A percentile compares a stretch with the other conserved stretches of the same genome.
Conservation (phyloP, 1,284 basidiomycete genomes). For the Cryptococcus hybrid region DNA sequence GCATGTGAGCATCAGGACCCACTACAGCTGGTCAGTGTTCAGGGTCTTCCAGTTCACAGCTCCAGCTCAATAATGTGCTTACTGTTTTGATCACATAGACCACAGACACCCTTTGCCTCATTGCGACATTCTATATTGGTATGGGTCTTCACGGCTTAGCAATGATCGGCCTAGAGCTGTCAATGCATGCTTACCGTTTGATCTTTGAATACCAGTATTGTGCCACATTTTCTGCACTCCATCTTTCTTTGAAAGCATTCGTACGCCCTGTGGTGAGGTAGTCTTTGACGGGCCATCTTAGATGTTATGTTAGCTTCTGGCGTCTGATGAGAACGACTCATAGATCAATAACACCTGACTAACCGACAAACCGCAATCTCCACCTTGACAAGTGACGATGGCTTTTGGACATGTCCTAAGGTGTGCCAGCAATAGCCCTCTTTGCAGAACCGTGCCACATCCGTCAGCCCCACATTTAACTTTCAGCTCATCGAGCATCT, state of each 20-base stretch:
- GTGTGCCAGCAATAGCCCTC: constrained; percentile 66
- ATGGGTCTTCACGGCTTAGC: neutral
- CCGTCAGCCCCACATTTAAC: constrained; percentile 62
- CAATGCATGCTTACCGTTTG: constrained; percentile 14
- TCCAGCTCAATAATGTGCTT: neutral
- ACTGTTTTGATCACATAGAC: constrained; percentile 17
- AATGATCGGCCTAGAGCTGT: too few species aligned
- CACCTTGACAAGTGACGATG: constrained; percentile 57
- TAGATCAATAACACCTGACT: constrained; percentile 18
- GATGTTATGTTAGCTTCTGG: too few species aligned
- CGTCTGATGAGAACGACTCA: too few species aligned
- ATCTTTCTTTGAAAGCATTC: constrained; percentile 43
- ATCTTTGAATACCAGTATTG: constrained; percentile 29
- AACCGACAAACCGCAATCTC: constrained; percentile 50
- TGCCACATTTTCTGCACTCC: constrained; percentile 33
- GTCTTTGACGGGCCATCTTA: constrained; percentile 35
- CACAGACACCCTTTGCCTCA: constrained; percentile 11
- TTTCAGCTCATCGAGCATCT: constrained; percentile 80
- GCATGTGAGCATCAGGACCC: constrained; percentile 13
- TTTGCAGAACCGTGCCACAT: constrained; percentile 65
- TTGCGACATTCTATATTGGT: constrained; percentile 3
- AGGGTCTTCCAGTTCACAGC: neutral
- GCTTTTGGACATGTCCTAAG: constrained; percentile 63
- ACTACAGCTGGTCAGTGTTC: constrained; percentile 9
- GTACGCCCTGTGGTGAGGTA: constrained; percentile 41